A percentile compares a stretch with the other conserved stretches of the same genome.
phyloP scores from a whole-genome alignment of 2,329 filamentous ascomycete species.

The Cyphellophora attinorum region DNA sequence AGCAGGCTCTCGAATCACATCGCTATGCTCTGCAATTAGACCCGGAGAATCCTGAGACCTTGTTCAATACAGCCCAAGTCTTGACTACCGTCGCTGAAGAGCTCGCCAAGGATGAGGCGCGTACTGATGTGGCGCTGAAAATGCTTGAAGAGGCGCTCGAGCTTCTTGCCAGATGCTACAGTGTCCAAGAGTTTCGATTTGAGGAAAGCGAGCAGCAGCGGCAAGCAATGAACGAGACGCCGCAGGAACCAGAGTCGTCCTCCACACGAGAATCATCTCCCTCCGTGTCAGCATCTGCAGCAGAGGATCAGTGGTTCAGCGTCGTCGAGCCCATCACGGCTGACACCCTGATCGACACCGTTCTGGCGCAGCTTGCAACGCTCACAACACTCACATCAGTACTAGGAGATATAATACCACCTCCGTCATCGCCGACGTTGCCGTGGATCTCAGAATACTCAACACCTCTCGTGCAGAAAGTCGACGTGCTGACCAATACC shows the following conservation, averaged over 20 bases:
- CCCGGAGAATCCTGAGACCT: constrained; percentile 54
- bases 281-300: constrained; percentile 2
- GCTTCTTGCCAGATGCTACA: constrained; percentile 48
- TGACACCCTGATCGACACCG: constrained; percentile 57
- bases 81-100: constrained; percentile 57
- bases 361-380: constrained; percentile 52
- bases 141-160: constrained; percentile 53
- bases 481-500: constrained; percentile 44
- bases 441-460: constrained; percentile 49
- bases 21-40: constrained; percentile 50
- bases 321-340: constrained; percentile 59
- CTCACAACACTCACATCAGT: constrained; percentile 44
- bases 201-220: constrained; percentile 34
- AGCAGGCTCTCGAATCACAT: constrained; percentile 55
- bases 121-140: constrained; percentile 38
- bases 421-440: constrained; percentile 32
- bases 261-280: constrained; percentile 4
- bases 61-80: constrained; percentile 65
- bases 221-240: constrained; percentile 6
- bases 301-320: constrained; percentile 46
- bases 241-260: constrained; percentile 5
- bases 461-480: constrained; percentile 42
- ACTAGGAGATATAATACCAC: constrained; percentile 24
- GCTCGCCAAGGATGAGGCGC: constrained; percentile 42
- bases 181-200: constrained; percentile 41